Evolutionary conservation across 2,329 filamentous ascomycete species (phyloP).

Genomic region (Gremmenia infestans): DNA sequence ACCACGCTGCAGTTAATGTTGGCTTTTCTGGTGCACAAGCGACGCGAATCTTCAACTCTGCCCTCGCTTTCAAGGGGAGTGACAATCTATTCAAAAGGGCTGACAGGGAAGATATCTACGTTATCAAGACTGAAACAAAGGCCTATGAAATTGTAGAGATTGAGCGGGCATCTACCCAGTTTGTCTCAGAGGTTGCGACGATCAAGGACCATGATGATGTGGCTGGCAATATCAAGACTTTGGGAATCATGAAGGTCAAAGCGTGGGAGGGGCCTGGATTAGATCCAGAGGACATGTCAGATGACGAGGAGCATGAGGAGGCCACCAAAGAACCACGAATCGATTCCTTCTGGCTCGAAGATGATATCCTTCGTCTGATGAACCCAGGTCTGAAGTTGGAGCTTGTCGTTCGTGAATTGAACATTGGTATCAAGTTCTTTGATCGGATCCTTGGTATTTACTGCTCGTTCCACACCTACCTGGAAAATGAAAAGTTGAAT

Average conservation of each 20-base stretch:
- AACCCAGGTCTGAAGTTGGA: conserved; percentile 61
- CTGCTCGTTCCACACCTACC: conserved; percentile 58
- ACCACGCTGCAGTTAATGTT: conserved; percentile 21
- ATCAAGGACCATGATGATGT: conserved; percentile 34
- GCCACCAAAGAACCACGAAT: conserved; percentile 24
- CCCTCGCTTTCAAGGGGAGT: conserved; percentile 34
- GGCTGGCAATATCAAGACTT: conserved; percentile 33
- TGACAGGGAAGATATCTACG: conserved; percentile 33
- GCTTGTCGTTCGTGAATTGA: conserved; percentile 50
- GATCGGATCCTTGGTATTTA: conserved; percentile 51
- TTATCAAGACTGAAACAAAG: conserved; percentile 45
- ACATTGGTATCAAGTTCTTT: conserved; percentile 59
- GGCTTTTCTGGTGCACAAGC: conserved; percentile 35
- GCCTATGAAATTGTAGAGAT: conserved; percentile 58
- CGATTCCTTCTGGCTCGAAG: conserved; percentile 63
- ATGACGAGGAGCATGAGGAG: conserved; percentile 21
- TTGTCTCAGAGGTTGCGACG: conserved; percentile 41
- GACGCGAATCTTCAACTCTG: conserved; percentile 39
- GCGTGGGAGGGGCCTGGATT: conserved; percentile 36
- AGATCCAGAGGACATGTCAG: conserved; percentile 22
- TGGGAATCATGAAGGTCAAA: conserved; percentile 43
- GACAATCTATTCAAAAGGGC: conserved; percentile 19
- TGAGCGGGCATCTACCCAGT: conserved; percentile 38
- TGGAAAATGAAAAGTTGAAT: conserved; percentile 66
- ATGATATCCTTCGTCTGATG: conserved; percentile 50